Conservation (phyloP, 2,329 filamentous ascomycete species). For the Alternaria triticimaculans region DNA sequence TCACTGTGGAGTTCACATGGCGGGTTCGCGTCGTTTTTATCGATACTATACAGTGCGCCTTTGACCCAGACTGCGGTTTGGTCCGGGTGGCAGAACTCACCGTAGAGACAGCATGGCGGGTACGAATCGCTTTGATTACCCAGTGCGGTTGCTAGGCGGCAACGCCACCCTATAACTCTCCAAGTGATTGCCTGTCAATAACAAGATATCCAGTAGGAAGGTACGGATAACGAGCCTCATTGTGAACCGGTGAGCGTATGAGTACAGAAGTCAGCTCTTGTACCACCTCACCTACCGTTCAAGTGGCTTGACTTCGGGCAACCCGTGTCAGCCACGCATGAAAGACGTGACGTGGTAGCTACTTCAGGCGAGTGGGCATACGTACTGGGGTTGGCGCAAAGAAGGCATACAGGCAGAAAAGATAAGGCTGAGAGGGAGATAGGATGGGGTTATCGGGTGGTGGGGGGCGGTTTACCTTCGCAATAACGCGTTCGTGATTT, state of each 20-base stretch:
- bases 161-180: background rate
- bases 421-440: background rate
- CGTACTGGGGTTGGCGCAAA: too few species aligned
- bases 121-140: accelerated
- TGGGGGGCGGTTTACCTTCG: background rate
- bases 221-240: background rate
- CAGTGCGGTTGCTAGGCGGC: background rate
- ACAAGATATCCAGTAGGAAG: background rate
- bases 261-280: background rate
- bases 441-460: background rate
- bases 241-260: background rate
- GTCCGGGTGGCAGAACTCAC: background rate
- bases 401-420: background rate
- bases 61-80: background rate
- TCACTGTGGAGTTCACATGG: background rate
- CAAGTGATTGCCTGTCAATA: background rate
- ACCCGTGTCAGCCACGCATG: background rate
- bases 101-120: background rate
- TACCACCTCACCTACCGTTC: background rate
- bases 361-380: background rate
- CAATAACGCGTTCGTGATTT: background rate
- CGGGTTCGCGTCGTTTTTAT: background rate
- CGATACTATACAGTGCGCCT: accelerated
- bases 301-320: background rate
- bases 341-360: background rate